Percentiles rank a stretch among this genome's conserved stretches.
Evolutionary conservation across 1,284 basidiomycete genomes (phyloP).

Genomic region (Ceratobasidium sp.): DNA sequence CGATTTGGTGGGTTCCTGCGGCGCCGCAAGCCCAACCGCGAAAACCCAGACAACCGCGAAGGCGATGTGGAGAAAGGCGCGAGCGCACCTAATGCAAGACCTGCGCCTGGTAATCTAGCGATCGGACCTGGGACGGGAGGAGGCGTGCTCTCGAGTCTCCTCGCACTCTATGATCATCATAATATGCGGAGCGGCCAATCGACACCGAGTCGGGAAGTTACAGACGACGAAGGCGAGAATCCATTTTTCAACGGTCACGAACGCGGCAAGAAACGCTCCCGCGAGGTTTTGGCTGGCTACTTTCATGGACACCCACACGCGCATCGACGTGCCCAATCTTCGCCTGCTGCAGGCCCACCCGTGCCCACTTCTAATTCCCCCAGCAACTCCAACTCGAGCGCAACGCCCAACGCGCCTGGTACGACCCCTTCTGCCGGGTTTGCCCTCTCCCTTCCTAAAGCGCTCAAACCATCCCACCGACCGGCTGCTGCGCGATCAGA

Average conservation of each 20-base stretch:
- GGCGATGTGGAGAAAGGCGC: slow-evolving; percentile 39
- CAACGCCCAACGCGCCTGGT: not conserved
- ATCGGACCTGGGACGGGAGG: slow-evolving; percentile 48
- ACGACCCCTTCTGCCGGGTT: slow-evolving; percentile 12
- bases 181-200: slow-evolving; percentile 53
- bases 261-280: slow-evolving; percentile 5
- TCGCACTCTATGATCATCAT: slow-evolving; percentile 64
- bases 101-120: not conserved
- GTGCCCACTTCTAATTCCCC: too few species aligned
- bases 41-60: slow-evolving; percentile 12
- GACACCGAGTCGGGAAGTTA: slow-evolving; percentile 40
- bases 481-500: slow-evolving; percentile 65
- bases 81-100: slow-evolving; percentile 26
- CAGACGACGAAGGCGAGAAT: slow-evolving; percentile 31
- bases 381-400: slow-evolving; percentile 44
- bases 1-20: slow-evolving; percentile 17
- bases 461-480: slow-evolving; percentile 47
- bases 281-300: not conserved
- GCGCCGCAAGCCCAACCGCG: slow-evolving; percentile 23
- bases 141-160: slow-evolving; percentile 65
- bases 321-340: slow-evolving; percentile 46
- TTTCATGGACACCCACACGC: slow-evolving; percentile 33
- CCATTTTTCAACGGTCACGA: slow-evolving; percentile 29
- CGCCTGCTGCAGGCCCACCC: slow-evolving; percentile 28
- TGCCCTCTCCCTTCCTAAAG: slow-evolving; percentile 1